Conservation (phyloP, 1,284 basidiomycete genomes). For the Leccinum fuscescens region DNA sequence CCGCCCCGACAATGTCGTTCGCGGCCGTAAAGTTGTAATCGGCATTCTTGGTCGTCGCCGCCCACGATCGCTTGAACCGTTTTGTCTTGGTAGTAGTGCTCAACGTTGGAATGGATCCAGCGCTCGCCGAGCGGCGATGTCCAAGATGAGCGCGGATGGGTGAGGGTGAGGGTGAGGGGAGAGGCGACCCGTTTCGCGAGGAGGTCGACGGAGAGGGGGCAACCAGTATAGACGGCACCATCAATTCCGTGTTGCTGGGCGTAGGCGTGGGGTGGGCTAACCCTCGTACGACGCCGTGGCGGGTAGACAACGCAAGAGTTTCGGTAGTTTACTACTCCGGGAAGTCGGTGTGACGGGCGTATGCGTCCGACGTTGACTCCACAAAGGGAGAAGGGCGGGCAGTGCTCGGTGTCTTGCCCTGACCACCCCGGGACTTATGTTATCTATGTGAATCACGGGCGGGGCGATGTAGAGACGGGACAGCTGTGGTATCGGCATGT, state of each 20-base stretch:
- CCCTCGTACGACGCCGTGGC: conserved; percentile 29
- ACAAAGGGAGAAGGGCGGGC: conserved; percentile 25
- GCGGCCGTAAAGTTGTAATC: conserved; percentile 68
- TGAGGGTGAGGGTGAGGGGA: conserved; percentile 20
- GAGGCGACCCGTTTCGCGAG: conserved; percentile 12
- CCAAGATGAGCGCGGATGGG: conserved; percentile 19
- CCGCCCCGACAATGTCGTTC: conserved; percentile 85
- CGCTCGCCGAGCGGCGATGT: conserved; percentile 34
- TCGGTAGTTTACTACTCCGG: conserved; percentile 34
- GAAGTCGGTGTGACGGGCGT: conserved; percentile 23
- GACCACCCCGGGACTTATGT: conserved; percentile 9
- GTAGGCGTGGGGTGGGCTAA: conserved; percentile 27
- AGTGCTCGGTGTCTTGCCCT: conserved; percentile 22
- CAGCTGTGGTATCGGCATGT: conserved; percentile 15
- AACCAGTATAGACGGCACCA: conserved; percentile 13
- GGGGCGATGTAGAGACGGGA: conserved; percentile 33
- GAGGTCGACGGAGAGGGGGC: conserved; percentile 5
- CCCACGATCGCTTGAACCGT: conserved; percentile 32
- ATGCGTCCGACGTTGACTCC: conserved; percentile 6
- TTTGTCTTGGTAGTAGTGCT: conserved; percentile 20
- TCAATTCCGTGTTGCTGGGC: background rate
- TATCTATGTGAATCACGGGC: conserved; percentile 21
- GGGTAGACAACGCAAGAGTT: conserved; percentile 34
- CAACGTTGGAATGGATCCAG: conserved; percentile 29
- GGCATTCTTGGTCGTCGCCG: conserved; percentile 31